These are phyloP conservation scores for Termitomyces bulborhizus DNA, from an alignment of 768 basidiomycete genomes.

Conservation along the genomic window DNA sequence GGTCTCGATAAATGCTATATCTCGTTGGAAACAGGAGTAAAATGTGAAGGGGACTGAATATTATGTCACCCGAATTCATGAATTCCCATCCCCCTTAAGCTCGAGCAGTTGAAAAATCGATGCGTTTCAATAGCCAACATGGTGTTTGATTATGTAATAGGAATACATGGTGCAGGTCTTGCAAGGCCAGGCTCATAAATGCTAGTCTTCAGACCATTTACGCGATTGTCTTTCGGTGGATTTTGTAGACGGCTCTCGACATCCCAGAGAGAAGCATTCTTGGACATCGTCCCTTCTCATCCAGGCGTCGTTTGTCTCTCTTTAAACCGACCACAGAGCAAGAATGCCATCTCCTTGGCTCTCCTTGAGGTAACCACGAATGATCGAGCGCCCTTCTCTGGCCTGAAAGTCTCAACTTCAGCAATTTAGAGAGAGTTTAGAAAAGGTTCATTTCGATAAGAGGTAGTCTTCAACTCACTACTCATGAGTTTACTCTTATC, in stretches of 20 bases:
- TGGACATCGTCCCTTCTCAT: constrained; percentile 46
- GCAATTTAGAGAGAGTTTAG: constrained; percentile 69
- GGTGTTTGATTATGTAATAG: not conserved
- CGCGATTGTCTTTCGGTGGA: not conserved
- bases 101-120: no score
- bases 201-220: constrained; percentile 1
- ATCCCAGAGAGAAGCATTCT: constrained; percentile 29
- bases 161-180: no score
- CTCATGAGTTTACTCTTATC: constrained; percentile 1
- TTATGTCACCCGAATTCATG: no score
- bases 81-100: no score
- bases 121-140: no score
- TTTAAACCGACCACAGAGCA: constrained; percentile 77
- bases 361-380: constrained; percentile 54
- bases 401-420: constrained; percentile 19
- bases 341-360: constrained; percentile 79
- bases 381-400: not conserved
- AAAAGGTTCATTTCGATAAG: constrained; percentile 60
- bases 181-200: not conserved
- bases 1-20: no score
- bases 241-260: constrained; percentile 11
- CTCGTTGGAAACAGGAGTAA: no score
- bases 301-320: constrained; percentile 68
- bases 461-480: constrained; percentile 30
- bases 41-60: no score